A percentile compares a stretch with the other conserved stretches of the same genome.
Conservation (phyloP, 2,329 filamentous ascomycete genomes). For the Calonectria multiphialidica region DNA sequence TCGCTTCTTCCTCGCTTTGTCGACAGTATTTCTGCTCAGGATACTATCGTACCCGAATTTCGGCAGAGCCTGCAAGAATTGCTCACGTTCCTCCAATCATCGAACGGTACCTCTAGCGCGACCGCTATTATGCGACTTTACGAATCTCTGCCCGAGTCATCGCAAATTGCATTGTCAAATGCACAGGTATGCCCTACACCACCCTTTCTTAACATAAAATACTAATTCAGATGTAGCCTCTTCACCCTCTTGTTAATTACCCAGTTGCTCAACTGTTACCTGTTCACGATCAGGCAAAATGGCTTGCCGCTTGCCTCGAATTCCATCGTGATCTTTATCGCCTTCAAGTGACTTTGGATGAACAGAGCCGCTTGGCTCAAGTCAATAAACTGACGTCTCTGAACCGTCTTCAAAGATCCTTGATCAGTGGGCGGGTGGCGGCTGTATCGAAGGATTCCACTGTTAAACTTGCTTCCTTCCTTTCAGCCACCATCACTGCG, state of each 20-base stretch:
- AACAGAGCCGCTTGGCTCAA: slow-evolving; percentile 56
- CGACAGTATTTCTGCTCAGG: slow-evolving; percentile 35
- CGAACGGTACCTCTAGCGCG: slow-evolving; percentile 44
- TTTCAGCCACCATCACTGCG: slow-evolving; percentile 56
- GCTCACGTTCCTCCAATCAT: slow-evolving; percentile 48
- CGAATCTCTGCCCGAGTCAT: slow-evolving; percentile 43
- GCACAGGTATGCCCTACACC: slow-evolving; percentile 56
- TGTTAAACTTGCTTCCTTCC: slow-evolving; percentile 63
- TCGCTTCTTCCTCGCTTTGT: slow-evolving; percentile 51
- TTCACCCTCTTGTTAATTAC: slow-evolving; percentile 71
- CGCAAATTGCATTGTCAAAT: slow-evolving; percentile 48
- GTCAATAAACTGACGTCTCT: slow-evolving; percentile 64
- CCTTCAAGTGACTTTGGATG: slow-evolving; percentile 56
- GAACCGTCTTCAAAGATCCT: slow-evolving; percentile 72
- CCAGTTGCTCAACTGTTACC: slow-evolving; percentile 62
- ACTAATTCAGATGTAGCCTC: slow-evolving; percentile 54
- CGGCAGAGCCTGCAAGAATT: slow-evolving; percentile 37
- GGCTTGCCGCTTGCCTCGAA: slow-evolving; percentile 67
- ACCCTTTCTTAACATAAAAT: slow-evolving; percentile 2
- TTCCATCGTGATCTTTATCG: slow-evolving; percentile 58
- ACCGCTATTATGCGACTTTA: slow-evolving; percentile 52
- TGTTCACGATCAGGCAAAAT: slow-evolving; percentile 51
- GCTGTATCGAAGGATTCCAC: slow-evolving; percentile 73
- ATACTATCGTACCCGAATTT: slow-evolving; percentile 14
- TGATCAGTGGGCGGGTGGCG: slow-evolving; percentile 65